These are phyloP conservation scores for Debaryomyces hansenii DNA, from an alignment of 805 yeast genomes.

Conservation along the genomic window DNA sequence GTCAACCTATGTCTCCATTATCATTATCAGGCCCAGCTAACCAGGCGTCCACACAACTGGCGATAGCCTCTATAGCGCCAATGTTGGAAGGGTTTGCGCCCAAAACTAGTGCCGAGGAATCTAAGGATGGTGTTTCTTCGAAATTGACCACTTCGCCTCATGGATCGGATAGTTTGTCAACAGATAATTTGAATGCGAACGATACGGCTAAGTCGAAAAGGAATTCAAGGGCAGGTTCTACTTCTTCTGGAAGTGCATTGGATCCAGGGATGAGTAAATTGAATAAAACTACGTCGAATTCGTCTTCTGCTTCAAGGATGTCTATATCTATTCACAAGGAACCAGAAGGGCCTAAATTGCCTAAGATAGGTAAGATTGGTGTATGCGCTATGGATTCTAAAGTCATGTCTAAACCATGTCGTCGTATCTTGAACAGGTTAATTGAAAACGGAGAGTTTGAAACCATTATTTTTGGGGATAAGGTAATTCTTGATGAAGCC, in stretches of 20 bases:
- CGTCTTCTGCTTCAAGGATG: slow-evolving; percentile 31
- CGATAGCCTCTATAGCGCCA: slow-evolving; percentile 80
- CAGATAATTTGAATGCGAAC: slow-evolving; percentile 11
- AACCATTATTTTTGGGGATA: slow-evolving; percentile 95
- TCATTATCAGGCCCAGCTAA: slow-evolving; percentile 18
- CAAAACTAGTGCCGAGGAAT: slow-evolving; percentile 48
- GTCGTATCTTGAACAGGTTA: slow-evolving; percentile 82
- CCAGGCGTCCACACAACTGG: slow-evolving; percentile 43
- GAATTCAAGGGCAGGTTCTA: slow-evolving; percentile 22
- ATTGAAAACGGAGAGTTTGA: slow-evolving; percentile 95
- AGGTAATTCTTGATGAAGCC: slow-evolving; percentile 89
- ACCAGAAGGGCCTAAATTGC: slow-evolving; percentile 50
- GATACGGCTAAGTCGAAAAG: slow-evolving; percentile 5
- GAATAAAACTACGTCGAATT: slow-evolving; percentile 36
- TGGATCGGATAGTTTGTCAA: slow-evolving; percentile 13
- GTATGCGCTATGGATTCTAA: slow-evolving; percentile 99
- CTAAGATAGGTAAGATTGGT: slow-evolving; percentile 89
- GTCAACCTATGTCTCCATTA: slow-evolving; percentile 36
- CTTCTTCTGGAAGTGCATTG: slow-evolving; percentile 12
- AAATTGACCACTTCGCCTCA: slow-evolving; percentile 8
- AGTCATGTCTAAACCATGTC: slow-evolving; percentile 92
- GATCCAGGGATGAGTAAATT: slow-evolving; percentile 17
- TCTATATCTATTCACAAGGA: slow-evolving; percentile 37
- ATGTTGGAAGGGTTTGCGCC: slow-evolving; percentile 73
- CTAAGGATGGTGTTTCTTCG: slow-evolving; percentile 18